phyloP scores from a whole-genome alignment of 306 rosid species.

The Canavalia ensiformis region DNA sequence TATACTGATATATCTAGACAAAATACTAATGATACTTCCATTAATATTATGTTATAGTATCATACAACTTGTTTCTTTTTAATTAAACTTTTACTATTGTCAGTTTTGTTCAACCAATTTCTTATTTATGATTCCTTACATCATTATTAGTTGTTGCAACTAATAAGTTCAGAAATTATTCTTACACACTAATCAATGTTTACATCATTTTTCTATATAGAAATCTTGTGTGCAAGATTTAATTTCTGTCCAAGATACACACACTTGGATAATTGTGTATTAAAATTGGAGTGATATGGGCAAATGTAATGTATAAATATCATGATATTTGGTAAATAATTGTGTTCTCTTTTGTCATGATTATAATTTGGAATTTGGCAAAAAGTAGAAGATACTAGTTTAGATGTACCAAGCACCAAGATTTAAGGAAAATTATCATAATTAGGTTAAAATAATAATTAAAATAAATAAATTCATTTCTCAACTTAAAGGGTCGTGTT shows the following conservation, averaged over 20 bases:
- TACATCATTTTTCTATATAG: neutral
- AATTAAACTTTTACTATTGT: conserved; percentile 16
- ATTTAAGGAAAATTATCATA: neutral
- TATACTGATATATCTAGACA: neutral
- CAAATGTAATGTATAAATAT: neutral
- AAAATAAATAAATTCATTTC: neutral
- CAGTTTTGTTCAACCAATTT: conserved; percentile 1
- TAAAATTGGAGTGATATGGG: neutral
- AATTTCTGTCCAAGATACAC: neutral
- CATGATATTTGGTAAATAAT: neutral
- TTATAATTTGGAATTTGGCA: conserved; percentile 20
- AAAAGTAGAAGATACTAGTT: conserved; percentile 10
- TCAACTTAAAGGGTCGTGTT: conserved; percentile 2
- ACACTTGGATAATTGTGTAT: neutral
- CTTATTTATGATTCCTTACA: conserved; percentile 18
- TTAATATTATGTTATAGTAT: conserved; percentile 6
- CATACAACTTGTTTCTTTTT: conserved; percentile 33
- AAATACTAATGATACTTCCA: neutral
- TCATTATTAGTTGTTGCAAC: conserved; percentile 37
- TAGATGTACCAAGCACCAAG: neutral
- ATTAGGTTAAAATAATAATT: conserved; percentile 6
- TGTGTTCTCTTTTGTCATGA: conserved; percentile 26
- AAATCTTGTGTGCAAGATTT: neutral
- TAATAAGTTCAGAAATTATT: conserved; percentile 35
- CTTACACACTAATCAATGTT: conserved; percentile 3